Evolutionary conservation across 2,329 filamentous ascomycete genomes (phyloP).

Genomic region (Sarocladium oryzae): DNA sequence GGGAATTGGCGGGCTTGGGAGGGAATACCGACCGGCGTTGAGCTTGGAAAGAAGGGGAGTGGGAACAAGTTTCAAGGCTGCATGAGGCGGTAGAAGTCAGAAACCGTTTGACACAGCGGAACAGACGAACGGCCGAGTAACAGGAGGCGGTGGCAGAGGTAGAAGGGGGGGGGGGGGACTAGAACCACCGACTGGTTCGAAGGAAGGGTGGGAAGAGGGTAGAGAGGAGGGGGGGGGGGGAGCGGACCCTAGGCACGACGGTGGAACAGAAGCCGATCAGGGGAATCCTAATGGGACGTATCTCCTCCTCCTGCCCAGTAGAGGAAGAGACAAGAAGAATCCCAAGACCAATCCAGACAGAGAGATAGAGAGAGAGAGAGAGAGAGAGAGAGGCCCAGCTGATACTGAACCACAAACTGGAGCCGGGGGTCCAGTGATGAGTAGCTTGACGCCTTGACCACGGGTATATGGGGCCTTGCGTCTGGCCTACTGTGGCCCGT

Average conservation of each 20-base stretch:
- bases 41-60: not conserved
- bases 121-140: slow-evolving; percentile 4
- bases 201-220: no score
- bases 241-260: no score
- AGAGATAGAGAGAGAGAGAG: no score
- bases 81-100: slow-evolving; percentile 9
- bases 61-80: slow-evolving; percentile 10
- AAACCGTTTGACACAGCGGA: slow-evolving; percentile 6
- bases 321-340: not conserved
- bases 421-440: slow-evolving; percentile 6
- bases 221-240: no score
- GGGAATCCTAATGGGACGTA: slow-evolving; percentile 4
- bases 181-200: no score
- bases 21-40: not conserved
- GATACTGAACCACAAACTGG: slow-evolving; percentile 3
- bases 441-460: slow-evolving; percentile 9
- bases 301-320: slow-evolving; percentile 3
- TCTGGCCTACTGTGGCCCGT: not conserved
- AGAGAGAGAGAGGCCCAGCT: slow-evolving; percentile 6
- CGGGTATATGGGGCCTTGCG: slow-evolving; percentile 1
- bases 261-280: slow-evolving; percentile 5
- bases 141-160: slow-evolving; percentile 1
- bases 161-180: no score
- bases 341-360: not conserved
- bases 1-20: slow-evolving; percentile 1